Base-by-base conservation (phyloP, 371 early-diverging fungal species). In the Chytridium lagenaria region DNA sequence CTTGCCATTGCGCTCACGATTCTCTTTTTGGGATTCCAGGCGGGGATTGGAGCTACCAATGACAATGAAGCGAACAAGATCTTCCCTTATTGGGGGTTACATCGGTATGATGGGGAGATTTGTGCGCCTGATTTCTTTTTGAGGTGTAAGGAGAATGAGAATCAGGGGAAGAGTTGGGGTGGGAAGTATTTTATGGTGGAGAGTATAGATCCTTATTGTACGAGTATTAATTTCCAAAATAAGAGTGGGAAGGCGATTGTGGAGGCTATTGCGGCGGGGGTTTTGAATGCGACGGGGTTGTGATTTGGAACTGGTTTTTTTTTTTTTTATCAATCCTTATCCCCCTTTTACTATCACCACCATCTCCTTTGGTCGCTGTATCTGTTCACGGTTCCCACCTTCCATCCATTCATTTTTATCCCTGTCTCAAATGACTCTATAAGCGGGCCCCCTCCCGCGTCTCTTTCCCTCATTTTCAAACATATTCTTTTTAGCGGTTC, bases 51-150 rank as follows among this genome's bases (percentile, higher is more conserved):
- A 3, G 49, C 66, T n/a, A 66, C 7, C 10, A 61, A 30, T 26
- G 36, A 61, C 34, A 16, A 5, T 37, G 61, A 61, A 34, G 36
- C 61, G 15, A 66, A 30, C 44, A 5, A 22, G 3, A 7, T 28
- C 44, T 64, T 63, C 65, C 71, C 63, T 26, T 38, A 37, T 39
- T 72, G 68, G 67, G 55, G 38, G 1, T 22, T 66, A 40, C 49
- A 72, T 34, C 33, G 66, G 0, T 34, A 26, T 33, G 73, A 72
- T 39, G n/a, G 12, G 1, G 73, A 72, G 40, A 19, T 12, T 10
- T 72, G 73, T 39, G 28, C 67, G 3, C 67, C 67, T 2, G 73
- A 72, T 50, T 65, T 19, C 22, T 66, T 52, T 28, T 12, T 67
- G 2, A 50, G 34, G 19, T 70, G 70, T 31, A 23, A n/a, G 7